Evolutionary conservation across 345 rosid species (phyloP).

Genomic region (Eucalyptus sp.): DNA sequence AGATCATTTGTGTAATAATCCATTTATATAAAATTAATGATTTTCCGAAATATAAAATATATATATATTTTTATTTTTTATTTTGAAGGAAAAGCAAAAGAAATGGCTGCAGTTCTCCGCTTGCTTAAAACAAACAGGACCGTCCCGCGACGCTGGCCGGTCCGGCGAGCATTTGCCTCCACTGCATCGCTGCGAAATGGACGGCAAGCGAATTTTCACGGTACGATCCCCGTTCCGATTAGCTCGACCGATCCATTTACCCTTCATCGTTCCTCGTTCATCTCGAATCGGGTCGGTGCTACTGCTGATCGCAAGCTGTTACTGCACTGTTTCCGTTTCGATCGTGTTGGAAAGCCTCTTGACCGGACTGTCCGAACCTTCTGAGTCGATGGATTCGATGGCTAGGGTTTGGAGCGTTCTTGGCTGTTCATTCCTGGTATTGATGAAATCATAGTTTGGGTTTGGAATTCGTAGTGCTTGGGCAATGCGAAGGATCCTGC

Average conservation of each 20-base stretch:
- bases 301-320: background rate
- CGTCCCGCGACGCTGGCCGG: background rate
- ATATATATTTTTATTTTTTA: background rate
- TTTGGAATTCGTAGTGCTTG: background rate
- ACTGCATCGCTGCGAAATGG: background rate
- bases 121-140: background rate
- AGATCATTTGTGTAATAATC: background rate
- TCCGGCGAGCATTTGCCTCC: background rate
- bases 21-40: background rate
- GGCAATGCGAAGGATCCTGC: background rate
- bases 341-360: background rate
- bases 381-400: background rate
- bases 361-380: background rate
- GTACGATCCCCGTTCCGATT: background rate
- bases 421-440: background rate
- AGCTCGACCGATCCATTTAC: background rate
- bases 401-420: background rate
- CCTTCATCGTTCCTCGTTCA: background rate
- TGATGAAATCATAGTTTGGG: background rate
- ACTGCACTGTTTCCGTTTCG: background rate
- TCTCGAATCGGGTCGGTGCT: background rate
- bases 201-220: background rate
- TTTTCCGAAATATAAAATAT: fast-evolving
- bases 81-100: background rate
- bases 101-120: background rate